Evolutionary conservation across 2,329 filamentous ascomycete genomes (phyloP), one percentile per base, ranked within the genome.

Genomic region (Xylariaceae sp.): DNA sequence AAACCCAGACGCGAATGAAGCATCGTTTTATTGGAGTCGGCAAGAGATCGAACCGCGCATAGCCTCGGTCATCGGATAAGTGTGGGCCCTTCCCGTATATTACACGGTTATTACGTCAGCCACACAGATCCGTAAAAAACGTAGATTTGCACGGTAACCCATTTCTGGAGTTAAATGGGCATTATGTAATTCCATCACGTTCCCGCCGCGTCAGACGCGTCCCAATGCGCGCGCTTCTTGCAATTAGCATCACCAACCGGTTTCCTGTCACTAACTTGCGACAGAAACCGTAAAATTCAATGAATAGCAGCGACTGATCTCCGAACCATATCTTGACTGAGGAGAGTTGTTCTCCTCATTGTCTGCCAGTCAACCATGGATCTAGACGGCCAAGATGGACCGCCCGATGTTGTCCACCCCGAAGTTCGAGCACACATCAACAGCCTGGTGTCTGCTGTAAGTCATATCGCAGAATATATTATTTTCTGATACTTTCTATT

Each of bases 351-450:
- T 64, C 58, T 61, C 60, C 65, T 45, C 58, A 57, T 30, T 53
- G 42, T 30, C 47, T 48, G 30, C 55, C 67, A 15, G 39, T 44
- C 49, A 23, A 34, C 10, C 42, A 11, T 8, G 44, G 76, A 65
- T 13, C 87, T 87, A 84, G 83, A 86, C 73, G 69, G 77, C 60
- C 73, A 71, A 64, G 82, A 84, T 54, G 78, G 74, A 59, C 72
- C 74, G 58, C 76, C 74, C 65, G 84, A 86, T 71, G 80, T 88
- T 61, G 89, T 97, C 58, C 92, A 97, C 73, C 90, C 92, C 48
- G 90, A 96, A 78, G 91, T 97, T 69, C 88, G 92, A 71, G 92
- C 92, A 34, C 90, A 97, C 76, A 87, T 99, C 71, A 93, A 90
- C 77, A 96, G 90, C 77, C 86, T 99, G 37, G 89, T 96, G 64